phyloP scores from a whole-genome alignment of 345 rosid genomes.

The Cochlearia excelsa region DNA sequence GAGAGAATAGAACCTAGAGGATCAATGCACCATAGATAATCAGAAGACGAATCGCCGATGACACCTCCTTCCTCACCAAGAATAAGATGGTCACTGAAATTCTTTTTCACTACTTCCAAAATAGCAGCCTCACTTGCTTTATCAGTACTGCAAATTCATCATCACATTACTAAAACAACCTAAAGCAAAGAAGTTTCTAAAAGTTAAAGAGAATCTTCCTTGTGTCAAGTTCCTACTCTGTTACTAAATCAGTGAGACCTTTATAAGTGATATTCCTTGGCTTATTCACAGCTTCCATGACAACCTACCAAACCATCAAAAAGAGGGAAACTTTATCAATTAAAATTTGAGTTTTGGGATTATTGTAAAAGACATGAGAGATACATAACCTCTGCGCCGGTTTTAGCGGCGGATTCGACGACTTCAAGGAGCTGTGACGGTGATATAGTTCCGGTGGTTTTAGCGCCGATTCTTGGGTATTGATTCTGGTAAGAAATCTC shows the following conservation, averaged over 20 bases:
- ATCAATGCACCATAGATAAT: constrained; percentile 96
- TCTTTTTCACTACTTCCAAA: constrained; percentile 68
- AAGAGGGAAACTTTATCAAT: background rate
- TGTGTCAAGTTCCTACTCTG: constrained; percentile 57
- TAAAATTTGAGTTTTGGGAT: background rate
- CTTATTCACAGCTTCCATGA: constrained; percentile 88
- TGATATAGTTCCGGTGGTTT: constrained; percentile 64
- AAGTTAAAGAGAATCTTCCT: background rate
- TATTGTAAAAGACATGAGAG: background rate
- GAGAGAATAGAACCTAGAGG: constrained; percentile 66
- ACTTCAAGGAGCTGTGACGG: constrained; percentile 63
- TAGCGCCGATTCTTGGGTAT: constrained; percentile 61
- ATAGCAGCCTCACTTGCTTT: constrained; percentile 88
- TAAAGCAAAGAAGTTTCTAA: too few species aligned
- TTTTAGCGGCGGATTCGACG: constrained; percentile 76
- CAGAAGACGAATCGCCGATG: constrained; percentile 74
- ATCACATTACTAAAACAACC: constrained; percentile 2
- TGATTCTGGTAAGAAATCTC: constrained; percentile 43
- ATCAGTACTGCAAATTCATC: constrained; percentile 68
- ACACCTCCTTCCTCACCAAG: constrained; percentile 97
- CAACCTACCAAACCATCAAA: constrained; percentile 49
- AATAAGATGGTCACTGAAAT: constrained; percentile 81
- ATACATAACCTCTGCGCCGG: constrained; percentile 73
- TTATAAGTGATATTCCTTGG: constrained; percentile 79
- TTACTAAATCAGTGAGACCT: constrained; percentile 83